Base-by-base conservation (phyloP, 495 filamentous ascomycete species). In the Bacidia rubella region DNA sequence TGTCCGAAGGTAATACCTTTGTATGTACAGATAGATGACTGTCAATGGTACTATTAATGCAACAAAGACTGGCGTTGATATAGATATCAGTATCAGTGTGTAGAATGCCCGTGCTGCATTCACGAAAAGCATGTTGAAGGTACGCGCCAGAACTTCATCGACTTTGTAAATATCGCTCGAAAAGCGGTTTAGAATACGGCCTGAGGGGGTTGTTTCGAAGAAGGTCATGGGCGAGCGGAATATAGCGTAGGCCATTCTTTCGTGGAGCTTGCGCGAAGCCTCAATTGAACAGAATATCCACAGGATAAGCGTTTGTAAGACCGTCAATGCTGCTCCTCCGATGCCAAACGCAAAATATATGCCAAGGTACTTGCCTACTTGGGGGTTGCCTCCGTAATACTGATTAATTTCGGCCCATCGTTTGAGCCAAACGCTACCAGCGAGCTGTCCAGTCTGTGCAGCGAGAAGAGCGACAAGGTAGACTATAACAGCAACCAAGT, bases 231-330 rank as follows among this genome's bases (percentile, higher is more conserved):
- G 93, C 15, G 88, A 92, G 62, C 92, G 81, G 74, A 99, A 99
- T 60, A 97, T 97, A 4, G 93, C 87, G 59, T 85, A 89, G 41
- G 93, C 93, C 93, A 99, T 99, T 53, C 87, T 80, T 68, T 99
- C 90, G 65, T 99, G 93, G 24, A 99, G 76, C 68, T 97, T 97
- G 19, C 90, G 79, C 38, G 89, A 95, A 47, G 93, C 93, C 76
- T 97, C 90, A 55, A 99, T 96, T 2, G 93, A 95, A 68, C 93
- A 99, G 70, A 96, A 96, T 57, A 99, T 95, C 90, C 90, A 97
- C 19, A 99, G 72, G 54, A 99, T 90, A 52, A 99, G 70, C 24
- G 90, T 95, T 68, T 99, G 93, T 32, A 92, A 60, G 40, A 96
- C 87, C 19, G 90, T 88, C 57, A 99, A 71, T 26, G 75, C 75